Base-by-base conservation (phyloP, 345 rosid genomes). In the Populus deltoides region DNA sequence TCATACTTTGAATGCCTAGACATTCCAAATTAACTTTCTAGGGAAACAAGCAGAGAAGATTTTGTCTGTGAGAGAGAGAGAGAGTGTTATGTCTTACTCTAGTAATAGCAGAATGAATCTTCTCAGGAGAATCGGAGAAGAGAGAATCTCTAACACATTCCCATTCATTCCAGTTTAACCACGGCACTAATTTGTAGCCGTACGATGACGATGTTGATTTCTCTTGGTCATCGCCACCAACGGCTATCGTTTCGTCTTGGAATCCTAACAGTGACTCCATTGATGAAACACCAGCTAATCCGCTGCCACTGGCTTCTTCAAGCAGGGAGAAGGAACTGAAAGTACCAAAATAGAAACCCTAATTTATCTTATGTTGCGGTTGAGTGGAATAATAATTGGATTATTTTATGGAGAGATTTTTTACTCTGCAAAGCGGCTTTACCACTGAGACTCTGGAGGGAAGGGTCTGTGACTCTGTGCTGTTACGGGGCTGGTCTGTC, bases 151-250 rank as follows among this genome's bases (percentile, higher is more conserved):
- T 84, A 17, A 96, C 93, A 51, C 73, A 82, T 81, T 90, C 95
- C 99, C 99, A 94, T 80, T 96, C 98, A 25, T 88, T 83, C 98
- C 99, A 94, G 72, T 79, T 94, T 83, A 96, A 81, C 98, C 97
- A 96, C 1, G 99, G 98, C 68, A 95, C 97, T 77, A 88, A 80
- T 72, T 88, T 92, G 87, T 79, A 87, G 83, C 83, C 82, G 66
- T 67, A 63, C n/a, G 89, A 81, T 59, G 87, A 77, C 2, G 86
- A 20, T 62, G 86, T 63, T 17, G 65, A 35, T 18, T 65, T 66
- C 33, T 38, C 73, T 6, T 61, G 75, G 24, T 81, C 80, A 74
- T 84, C 68, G 51, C 77, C 79, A 73, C 80, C 87, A 24, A 77
- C 78, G 27, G 77, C 71, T 77, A 77, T 80, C 20, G 68, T 62